These are phyloP conservation scores for Adenanthera pavonina DNA, from an alignment of 306 rosid species.

Conservation along the genomic window DNA sequence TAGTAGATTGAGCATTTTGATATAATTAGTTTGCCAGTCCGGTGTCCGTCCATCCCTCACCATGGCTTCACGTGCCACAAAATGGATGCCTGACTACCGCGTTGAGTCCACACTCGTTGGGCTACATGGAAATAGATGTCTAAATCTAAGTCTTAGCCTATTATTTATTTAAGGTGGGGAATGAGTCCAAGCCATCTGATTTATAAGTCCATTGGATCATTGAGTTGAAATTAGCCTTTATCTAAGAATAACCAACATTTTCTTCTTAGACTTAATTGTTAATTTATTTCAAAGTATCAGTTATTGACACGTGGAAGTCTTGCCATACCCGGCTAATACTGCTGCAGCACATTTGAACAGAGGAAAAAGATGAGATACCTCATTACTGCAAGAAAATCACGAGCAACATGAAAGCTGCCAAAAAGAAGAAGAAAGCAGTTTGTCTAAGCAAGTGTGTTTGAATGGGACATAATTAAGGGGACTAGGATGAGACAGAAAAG, in stretches of 20 bases:
- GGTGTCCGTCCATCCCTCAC: not conserved
- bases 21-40: not conserved
- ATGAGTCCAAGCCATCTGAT: not conserved
- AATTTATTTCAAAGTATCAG: not conserved
- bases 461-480: not conserved
- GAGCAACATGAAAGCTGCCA: not conserved
- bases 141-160: not conserved
- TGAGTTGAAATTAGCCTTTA: not conserved
- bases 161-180: not conserved
- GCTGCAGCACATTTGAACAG: too few species aligned
- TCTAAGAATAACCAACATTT: too few species aligned
- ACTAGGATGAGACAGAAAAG: not conserved
- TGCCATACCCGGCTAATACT: too few species aligned
- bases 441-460: not conserved
- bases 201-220: not conserved
- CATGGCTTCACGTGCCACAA: slow-evolving; percentile 1
- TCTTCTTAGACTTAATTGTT: not conserved
- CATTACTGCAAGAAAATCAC: not conserved
- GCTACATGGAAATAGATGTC: not conserved
- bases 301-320: not conserved
- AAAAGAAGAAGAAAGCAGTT: not conserved
- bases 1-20: not conserved
- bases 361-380: too few species aligned
- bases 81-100: not conserved
- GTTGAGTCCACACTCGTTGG: not conserved